Conservation (phyloP, 2,329 filamentous ascomycete genomes). For the Gremmenia infestans region DNA sequence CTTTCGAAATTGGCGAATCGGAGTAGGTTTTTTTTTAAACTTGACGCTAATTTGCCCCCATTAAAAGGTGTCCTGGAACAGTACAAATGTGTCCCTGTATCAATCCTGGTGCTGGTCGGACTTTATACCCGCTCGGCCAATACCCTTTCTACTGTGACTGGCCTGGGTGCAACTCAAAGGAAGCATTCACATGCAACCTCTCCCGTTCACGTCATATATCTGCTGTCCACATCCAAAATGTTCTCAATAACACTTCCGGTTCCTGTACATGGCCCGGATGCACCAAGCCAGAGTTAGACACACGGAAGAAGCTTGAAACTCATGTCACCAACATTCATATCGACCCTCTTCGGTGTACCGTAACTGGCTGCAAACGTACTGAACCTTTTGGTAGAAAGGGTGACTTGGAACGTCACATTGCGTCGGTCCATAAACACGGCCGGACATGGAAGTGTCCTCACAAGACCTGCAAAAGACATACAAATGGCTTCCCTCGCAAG, state of each 20-base stretch:
- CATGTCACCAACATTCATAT: background rate
- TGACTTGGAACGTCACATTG: background rate
- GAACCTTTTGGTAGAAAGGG: background rate
- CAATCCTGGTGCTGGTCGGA: background rate
- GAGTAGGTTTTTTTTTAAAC: background rate
- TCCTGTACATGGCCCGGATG: background rate
- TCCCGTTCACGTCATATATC: background rate
- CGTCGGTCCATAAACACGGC: background rate
- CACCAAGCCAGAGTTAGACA: background rate
- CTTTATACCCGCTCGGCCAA: too few relatives aligned
- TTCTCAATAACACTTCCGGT: background rate
- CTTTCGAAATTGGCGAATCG: background rate
- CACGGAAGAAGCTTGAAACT: background rate
- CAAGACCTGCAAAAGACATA: background rate
- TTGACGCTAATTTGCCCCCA: background rate
- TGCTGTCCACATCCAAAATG: background rate
- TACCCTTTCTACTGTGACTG: background rate
- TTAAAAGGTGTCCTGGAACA: too few relatives aligned
- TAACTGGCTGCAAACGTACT: background rate
- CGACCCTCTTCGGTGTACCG: background rate
- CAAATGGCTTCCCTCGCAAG: background rate
- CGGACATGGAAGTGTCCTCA: background rate
- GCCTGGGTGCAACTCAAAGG: background rate
- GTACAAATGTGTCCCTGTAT: too few relatives aligned
- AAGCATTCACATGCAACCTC: background rate